Conservation (phyloP, 2,329 filamentous ascomycete genomes). For the Myriosclerotinia scirpicola region DNA sequence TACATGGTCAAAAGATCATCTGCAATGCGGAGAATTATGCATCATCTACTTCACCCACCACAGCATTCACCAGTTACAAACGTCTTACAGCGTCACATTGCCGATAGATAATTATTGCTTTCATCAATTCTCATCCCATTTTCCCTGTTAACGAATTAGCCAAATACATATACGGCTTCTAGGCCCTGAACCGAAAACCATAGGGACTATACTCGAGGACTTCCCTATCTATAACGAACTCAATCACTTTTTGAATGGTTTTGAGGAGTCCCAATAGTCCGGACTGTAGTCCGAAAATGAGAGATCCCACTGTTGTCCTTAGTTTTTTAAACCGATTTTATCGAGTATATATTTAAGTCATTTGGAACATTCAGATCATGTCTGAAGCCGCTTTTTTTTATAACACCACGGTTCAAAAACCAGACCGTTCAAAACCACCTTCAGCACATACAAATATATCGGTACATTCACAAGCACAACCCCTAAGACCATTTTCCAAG, state of each 20-base stretch:
- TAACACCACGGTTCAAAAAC: slow-evolving; percentile 28
- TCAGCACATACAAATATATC: slow-evolving; percentile 34
- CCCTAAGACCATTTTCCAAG: slow-evolving; percentile 29
- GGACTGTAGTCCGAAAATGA: no score
- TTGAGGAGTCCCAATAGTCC: no score
- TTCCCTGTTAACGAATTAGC: not conserved
- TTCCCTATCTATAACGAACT: not conserved
- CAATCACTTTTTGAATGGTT: not conserved
- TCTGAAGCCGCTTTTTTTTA: slow-evolving; percentile 36
- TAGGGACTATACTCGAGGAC: not conserved
- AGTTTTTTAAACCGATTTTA: no score
- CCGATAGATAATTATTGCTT: not conserved
- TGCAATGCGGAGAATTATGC: slow-evolving; percentile 8
- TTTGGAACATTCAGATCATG: slow-evolving; percentile 24
- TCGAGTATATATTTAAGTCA: no score
- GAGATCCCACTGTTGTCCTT: no score
- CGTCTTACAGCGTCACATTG: slow-evolving; percentile 5
- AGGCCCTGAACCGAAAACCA: not conserved
- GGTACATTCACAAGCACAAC: slow-evolving; percentile 30
- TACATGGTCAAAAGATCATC: slow-evolving; percentile 3
- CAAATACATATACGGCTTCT: slow-evolving; percentile 2
- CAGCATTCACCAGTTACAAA: slow-evolving; percentile 7
- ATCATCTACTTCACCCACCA: not conserved
- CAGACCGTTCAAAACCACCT: slow-evolving; percentile 31
- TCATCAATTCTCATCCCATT: not conserved